Evolutionary conservation across 83 land plant species (phyloP), one percentile per base, ranked within the genome.

Genomic region (Diphasiastrum complanatum): DNA sequence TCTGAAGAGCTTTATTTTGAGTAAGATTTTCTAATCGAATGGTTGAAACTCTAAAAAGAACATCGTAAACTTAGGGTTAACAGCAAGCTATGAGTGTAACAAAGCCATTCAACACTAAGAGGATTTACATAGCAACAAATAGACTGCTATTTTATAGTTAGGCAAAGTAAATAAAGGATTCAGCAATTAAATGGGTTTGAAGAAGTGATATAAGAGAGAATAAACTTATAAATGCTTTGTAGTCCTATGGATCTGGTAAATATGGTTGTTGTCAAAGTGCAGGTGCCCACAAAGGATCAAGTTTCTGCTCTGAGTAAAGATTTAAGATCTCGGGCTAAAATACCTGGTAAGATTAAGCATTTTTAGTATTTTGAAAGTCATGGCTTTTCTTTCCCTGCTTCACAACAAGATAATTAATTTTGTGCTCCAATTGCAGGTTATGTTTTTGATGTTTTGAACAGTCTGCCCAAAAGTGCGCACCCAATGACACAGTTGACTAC

Each of bases 401-500:
- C 4, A 28, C 31, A 40, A 24, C 10, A 47, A 30, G 2, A 18
- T 47, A 28, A 46, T 36, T 37, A 37, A 51, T 20, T 55, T 33
- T 32, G 56, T 32, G 48, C 18, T 60, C 29, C 32, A 51, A 43
- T 24, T 69, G 77, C 88, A 92, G 96, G 88, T 67, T 67, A 83
- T 81, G 99, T 86, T 0, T 93, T 73, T 60, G 88, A 82, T 54
- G 84, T 86, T 34, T 83, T 93, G 43, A 85, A 93, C 71, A 76
- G 75, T 43, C 80, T 93, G 43, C 99, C 99, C 25, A 61, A 61
- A 12, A 56, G 79, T 34, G 84, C 99, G 49, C 99, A 93, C 78
- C 99, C 99, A 12, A 93, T 93, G 99, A 93, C 99, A 31, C 99
- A 89, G 61, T 86, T 93, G 70, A 64, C 92, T 28, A 75, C 92